A percentile compares a stretch with the other conserved stretches of the same genome.
phyloP scores from a whole-genome alignment of 495 filamentous ascomycete species.

The Copromyces sp. region DNA sequence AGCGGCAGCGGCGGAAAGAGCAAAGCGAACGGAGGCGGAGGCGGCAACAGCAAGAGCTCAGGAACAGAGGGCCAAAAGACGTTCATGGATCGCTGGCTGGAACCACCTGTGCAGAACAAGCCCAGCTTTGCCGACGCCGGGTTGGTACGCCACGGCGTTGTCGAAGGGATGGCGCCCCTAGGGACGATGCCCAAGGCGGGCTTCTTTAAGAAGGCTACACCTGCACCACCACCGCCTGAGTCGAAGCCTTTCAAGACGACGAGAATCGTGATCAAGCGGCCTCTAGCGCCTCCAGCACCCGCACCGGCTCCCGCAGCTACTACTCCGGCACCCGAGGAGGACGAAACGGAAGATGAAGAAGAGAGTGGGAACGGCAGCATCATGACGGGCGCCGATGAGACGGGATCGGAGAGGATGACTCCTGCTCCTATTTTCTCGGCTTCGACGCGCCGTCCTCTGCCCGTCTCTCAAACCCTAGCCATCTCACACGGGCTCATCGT shows the following conservation, averaged over 20 bases:
- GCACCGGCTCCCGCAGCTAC: slow-evolving; percentile 1
- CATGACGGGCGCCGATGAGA: slow-evolving; percentile 4
- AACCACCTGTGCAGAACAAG: slow-evolving; percentile 56
- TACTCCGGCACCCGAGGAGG: slow-evolving; percentile 18
- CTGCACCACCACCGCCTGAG: slow-evolving; percentile 13
- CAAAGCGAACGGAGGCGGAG: not conserved
- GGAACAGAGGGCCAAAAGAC: slow-evolving; percentile 21
- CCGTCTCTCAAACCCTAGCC: not conserved
- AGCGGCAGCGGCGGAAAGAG: not conserved
- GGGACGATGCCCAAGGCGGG: slow-evolving; percentile 50
- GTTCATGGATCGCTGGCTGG: slow-evolving; percentile 53
- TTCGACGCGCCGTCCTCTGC: not conserved
- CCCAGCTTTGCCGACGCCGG: slow-evolving; percentile 63
- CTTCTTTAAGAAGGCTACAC: slow-evolving; percentile 29
- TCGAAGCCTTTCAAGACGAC: slow-evolving; percentile 4
- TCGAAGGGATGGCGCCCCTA: slow-evolving; percentile 61
- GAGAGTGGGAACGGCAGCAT: slow-evolving; percentile 5
- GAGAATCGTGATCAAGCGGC: slow-evolving; percentile 33
- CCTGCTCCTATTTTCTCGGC: not conserved
- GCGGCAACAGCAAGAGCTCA: slow-evolving; percentile 15
- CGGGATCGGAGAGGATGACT: slow-evolving; percentile 8
- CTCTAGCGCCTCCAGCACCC: slow-evolving; percentile 6
- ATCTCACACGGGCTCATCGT: slow-evolving; percentile 8
- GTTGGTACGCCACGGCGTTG: slow-evolving; percentile 50
- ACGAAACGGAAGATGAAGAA: slow-evolving; percentile 24